Evolutionary conservation across 73 alveolate genomes (phyloP).

Genomic region (Paramecium sexaurelia): DNA sequence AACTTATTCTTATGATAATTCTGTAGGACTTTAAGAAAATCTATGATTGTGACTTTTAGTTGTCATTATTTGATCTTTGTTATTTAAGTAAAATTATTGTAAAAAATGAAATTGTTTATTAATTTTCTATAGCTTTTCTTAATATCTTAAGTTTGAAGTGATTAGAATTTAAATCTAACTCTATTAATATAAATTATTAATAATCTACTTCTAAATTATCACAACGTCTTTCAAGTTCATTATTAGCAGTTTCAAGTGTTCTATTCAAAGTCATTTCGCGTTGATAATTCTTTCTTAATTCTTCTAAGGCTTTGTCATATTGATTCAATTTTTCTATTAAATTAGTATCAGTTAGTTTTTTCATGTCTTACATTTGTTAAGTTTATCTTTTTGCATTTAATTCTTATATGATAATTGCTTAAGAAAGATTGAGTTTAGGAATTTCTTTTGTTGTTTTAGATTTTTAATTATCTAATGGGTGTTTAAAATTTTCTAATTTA

Average conservation of each 20-base stretch:
- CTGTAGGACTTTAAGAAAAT: conserved; percentile 36
- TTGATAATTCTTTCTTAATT: conserved; percentile 24
- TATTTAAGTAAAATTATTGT: conserved; percentile 7
- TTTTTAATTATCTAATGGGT: background rate
- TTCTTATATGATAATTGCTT: conserved; percentile 19
- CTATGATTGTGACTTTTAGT: background rate
- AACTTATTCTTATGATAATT: background rate
- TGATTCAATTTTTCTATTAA: background rate
- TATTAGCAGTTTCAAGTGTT: background rate
- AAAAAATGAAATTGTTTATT: conserved; percentile 4
- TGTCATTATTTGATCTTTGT: background rate
- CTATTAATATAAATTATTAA: background rate
- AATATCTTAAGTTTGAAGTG: conserved; percentile 31
- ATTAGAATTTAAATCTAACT: background rate
- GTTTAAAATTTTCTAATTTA: background rate
- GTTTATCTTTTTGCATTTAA: conserved; percentile 54
- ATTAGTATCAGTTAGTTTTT: background rate
- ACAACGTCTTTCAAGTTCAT: background rate
- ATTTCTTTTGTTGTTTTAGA: background rate
- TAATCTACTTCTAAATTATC: conserved; percentile 18
- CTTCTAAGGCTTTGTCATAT: conserved; percentile 8
- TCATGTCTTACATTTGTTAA: conserved; percentile 22
- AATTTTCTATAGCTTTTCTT: background rate
- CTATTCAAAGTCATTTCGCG: conserved; percentile 38
- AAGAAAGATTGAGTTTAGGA: conserved; percentile 33